A percentile compares a stretch with the other conserved stretches of the same genome.
phyloP scores from a whole-genome alignment of 371 early-diverging fungal genomes.

The Mucor lusitanicus region DNA sequence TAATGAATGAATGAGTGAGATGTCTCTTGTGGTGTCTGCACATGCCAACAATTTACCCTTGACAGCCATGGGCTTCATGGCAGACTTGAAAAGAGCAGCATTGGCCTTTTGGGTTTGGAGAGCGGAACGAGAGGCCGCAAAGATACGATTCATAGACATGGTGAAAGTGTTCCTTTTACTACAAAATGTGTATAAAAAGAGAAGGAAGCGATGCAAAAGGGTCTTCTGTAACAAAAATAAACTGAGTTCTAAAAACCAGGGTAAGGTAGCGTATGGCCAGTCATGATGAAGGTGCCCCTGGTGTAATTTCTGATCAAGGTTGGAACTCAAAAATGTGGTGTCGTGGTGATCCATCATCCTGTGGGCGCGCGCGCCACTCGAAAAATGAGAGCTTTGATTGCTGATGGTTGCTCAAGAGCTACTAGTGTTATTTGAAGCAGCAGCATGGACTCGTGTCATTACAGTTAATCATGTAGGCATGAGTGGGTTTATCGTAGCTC shows the following conservation, averaged over 20 bases:
- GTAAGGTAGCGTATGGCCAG: neutral
- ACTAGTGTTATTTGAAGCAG: too few species aligned
- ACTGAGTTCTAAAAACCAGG: neutral
- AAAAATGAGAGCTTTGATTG: too few species aligned
- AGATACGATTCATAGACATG: slow-evolving; percentile 7
- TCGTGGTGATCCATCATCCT: neutral
- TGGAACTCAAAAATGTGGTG: neutral
- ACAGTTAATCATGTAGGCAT: too few species aligned
- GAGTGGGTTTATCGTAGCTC: too few species aligned
- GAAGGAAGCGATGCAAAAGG: slow-evolving; percentile 1
- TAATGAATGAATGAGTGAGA: too few species aligned
- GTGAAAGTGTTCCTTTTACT: neutral
- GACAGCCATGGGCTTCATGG: slow-evolving; percentile 25
- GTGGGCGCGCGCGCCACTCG: too few species aligned
- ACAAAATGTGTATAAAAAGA: neutral
- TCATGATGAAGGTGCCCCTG: neutral
- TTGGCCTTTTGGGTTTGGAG: slow-evolving; percentile 33
- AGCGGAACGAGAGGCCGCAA: slow-evolving; percentile 15
- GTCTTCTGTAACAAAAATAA: neutral
- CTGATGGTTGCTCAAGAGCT: too few species aligned
- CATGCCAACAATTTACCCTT: slow-evolving; percentile 19
- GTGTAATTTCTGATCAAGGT: neutral
- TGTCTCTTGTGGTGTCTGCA: too few species aligned
- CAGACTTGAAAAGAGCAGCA: slow-evolving; percentile 23
- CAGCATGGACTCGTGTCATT: neutral